Percentiles rank a stretch among this genome's conserved stretches.
These are phyloP conservation scores for Rhizophagus sp. DNA, from an alignment of 192 early-diverging fungal genomes.

Conservation along the genomic window DNA sequence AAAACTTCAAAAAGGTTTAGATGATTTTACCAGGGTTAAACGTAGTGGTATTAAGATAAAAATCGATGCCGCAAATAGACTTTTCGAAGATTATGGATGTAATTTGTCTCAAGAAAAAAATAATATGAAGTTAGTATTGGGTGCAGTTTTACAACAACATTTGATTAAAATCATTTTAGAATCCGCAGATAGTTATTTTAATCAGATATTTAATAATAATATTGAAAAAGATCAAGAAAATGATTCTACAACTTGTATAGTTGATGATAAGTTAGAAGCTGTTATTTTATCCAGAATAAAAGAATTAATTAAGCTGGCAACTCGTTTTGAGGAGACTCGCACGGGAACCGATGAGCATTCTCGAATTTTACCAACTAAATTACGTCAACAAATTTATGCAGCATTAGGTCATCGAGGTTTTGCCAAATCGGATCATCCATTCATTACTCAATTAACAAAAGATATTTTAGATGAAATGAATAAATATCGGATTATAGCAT, in stretches of 20 bases:
- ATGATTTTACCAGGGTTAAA: slow-evolving; percentile 9
- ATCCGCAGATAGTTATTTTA: background rate
- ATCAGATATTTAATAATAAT: background rate
- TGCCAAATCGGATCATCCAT: background rate
- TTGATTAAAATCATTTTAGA: background rate
- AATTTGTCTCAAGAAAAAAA: background rate
- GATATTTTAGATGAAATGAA: background rate
- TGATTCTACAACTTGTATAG: background rate
- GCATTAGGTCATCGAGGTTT: background rate
- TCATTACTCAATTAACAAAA: background rate
- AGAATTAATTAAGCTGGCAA: background rate
- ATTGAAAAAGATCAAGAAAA: background rate
- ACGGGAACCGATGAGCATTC: background rate
- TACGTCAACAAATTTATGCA: slow-evolving; percentile 26
- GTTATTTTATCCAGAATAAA: background rate
- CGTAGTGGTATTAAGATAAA: background rate
- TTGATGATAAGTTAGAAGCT: slow-evolving; percentile 1
- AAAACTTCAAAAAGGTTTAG: slow-evolving; percentile 1
- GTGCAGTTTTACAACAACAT: slow-evolving; percentile 19
- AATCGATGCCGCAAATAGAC: background rate
- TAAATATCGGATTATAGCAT: background rate
- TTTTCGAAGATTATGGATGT: slow-evolving; percentile 6
- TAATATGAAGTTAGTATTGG: background rate
- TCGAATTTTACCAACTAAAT: slow-evolving; percentile 2
- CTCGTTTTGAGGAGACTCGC: background rate